A percentile compares a stretch with the other conserved stretches of the same genome.
These are phyloP conservation scores for Camillea tinctor DNA, from an alignment of 2,329 filamentous ascomycete genomes.

Conservation along the genomic window DNA sequence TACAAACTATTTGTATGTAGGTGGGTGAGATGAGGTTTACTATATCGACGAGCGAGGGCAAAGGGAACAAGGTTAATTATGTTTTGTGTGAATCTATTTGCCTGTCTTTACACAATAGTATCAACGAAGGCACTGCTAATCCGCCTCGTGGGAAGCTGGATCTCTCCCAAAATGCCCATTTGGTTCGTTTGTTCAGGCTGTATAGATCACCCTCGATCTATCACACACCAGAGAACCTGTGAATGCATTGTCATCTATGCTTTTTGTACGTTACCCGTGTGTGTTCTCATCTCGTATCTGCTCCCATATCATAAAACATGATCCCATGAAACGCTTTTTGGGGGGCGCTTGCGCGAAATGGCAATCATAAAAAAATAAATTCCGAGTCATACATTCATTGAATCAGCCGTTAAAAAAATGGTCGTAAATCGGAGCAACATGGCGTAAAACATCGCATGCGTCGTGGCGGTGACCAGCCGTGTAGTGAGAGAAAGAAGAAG, in stretches of 20 bases:
- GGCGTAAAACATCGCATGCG: conserved; percentile 31
- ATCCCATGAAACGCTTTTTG: conserved; percentile 31
- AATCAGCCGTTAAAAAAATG: conserved; percentile 30
- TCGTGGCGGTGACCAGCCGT: conserved; percentile 32
- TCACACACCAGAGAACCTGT: conserved; percentile 14
- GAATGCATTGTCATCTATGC: conserved; percentile 26
- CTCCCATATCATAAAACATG: conserved; percentile 30
- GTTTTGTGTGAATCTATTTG: neutral
- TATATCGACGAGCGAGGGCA: neutral
- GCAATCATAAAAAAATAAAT: conserved; percentile 27
- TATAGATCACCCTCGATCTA: conserved; percentile 12
- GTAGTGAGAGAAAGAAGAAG: conserved; percentile 26
- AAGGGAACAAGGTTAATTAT: neutral
- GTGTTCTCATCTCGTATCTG: conserved; percentile 23
- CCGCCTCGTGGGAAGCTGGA: neutral
- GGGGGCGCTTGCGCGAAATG: conserved; percentile 31
- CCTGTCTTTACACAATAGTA: neutral
- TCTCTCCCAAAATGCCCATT: neutral
- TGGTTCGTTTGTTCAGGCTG: conserved; percentile 6
- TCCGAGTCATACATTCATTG: conserved; percentile 37
- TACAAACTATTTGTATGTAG: neutral
- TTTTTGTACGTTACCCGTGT: conserved; percentile 26
- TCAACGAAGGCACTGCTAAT: neutral
- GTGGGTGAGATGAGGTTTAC: too few relatives aligned
- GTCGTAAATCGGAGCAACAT: conserved; percentile 35